A percentile compares a stretch with the other conserved stretches of the same genome.
Conservation (phyloP, 2,329 filamentous ascomycete species). For the Chrysosporium keratinophilum region DNA sequence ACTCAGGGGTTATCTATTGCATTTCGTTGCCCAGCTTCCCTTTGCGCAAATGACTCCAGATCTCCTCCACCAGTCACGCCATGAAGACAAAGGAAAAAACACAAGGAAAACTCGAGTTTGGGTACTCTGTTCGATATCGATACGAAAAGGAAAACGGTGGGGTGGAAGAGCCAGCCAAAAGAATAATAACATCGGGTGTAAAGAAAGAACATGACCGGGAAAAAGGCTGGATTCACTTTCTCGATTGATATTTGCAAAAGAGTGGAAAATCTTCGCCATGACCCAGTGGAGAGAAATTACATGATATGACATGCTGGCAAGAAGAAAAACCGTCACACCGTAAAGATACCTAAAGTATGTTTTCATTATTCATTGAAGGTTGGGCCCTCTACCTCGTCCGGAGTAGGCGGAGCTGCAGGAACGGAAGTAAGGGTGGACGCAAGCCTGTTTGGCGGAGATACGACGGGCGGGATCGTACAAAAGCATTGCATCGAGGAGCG, state of each 20-base stretch:
- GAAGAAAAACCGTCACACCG: conserved; percentile 3
- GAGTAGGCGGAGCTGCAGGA: conserved; percentile 42
- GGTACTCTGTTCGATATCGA: conserved; percentile 5
- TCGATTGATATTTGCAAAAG: neutral
- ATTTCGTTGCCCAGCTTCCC: neutral
- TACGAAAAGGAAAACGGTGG: neutral
- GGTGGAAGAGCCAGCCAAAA: conserved; percentile 1
- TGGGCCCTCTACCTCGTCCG: conserved; percentile 32
- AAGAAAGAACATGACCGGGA: neutral
- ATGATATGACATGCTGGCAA: conserved; percentile 1
- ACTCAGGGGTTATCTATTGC: neutral
- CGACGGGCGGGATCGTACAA: conserved; percentile 79
- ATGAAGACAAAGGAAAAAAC: conserved; percentile 2
- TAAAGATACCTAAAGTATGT: conserved; percentile 4
- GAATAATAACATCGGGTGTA: neutral
- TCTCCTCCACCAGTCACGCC: conserved; percentile 8
- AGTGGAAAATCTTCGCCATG: neutral
- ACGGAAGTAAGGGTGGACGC: conserved; percentile 72
- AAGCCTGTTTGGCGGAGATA: conserved; percentile 81
- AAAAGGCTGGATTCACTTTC: neutral
- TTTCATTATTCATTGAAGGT: conserved; percentile 28
- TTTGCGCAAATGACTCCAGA: conserved; percentile 10
- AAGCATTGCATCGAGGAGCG: conserved; percentile 55
- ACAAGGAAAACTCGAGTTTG: neutral
- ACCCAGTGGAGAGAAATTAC: neutral